Conservation (phyloP, 495 filamentous ascomycete genomes). For the Aspergillus ostianus region DNA sequence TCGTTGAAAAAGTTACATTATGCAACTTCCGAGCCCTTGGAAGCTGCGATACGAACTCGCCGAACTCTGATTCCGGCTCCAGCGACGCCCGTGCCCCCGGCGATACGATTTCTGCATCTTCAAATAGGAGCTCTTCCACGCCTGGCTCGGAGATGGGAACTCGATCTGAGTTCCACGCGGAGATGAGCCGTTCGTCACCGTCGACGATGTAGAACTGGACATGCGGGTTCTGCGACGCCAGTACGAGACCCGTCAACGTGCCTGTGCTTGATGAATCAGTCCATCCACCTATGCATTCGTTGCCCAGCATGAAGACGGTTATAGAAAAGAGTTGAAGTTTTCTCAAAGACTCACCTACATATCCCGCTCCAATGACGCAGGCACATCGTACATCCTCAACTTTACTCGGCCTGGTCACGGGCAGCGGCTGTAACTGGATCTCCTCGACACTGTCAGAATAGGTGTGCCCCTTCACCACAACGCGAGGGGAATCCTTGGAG, state of each 20-base stretch:
- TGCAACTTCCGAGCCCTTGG: slow-evolving; percentile 50
- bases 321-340: neutral
- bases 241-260: slow-evolving; percentile 69
- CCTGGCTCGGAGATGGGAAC: slow-evolving; percentile 62
- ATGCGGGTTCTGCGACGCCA: slow-evolving; percentile 67
- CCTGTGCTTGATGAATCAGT: slow-evolving; percentile 38
- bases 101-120: slow-evolving; percentile 3
- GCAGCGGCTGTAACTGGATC: neutral
- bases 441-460: slow-evolving; percentile 19
- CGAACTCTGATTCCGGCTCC: neutral
- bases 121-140: slow-evolving; percentile 41
- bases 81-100: slow-evolving; percentile 21
- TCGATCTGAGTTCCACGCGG: slow-evolving; percentile 67
- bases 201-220: slow-evolving; percentile 72
- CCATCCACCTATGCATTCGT: neutral
- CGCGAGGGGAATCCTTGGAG: slow-evolving; percentile 6
- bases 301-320: neutral
- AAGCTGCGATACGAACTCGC: neutral
- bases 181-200: slow-evolving; percentile 59
- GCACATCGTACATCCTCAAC: slow-evolving; percentile 18
- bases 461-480: slow-evolving; percentile 25
- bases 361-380: slow-evolving; percentile 22
- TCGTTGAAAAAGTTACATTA: slow-evolving; percentile 70
- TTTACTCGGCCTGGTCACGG: slow-evolving; percentile 3
- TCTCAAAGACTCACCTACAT: slow-evolving; percentile 16